A percentile compares a stretch with the other conserved stretches of the same genome.
These are phyloP conservation scores for Amaranthus cruentus DNA, from an alignment of 148 eudicot genomes.

Conservation along the genomic window DNA sequence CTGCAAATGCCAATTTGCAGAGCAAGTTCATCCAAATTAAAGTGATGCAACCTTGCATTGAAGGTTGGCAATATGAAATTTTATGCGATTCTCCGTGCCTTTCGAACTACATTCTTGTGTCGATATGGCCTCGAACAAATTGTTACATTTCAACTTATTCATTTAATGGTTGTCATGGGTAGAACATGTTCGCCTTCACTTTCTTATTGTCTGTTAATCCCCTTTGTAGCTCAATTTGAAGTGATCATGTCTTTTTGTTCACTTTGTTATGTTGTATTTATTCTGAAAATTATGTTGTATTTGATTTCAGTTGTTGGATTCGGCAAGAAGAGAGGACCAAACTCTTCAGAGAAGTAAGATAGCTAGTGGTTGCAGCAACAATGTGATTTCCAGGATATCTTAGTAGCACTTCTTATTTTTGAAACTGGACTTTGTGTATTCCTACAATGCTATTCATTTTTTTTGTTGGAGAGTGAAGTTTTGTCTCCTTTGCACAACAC, in stretches of 20 bases:
- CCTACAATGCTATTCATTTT: background rate
- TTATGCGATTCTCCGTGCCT: slow-evolving; percentile 16
- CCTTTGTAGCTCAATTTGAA: too few relatives aligned
- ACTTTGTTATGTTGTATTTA: background rate
- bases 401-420: too few relatives aligned
- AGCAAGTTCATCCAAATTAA: slow-evolving; percentile 10
- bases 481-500: background rate
- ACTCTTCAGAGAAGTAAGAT: slow-evolving; percentile 68
- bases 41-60: slow-evolving; percentile 21
- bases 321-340: slow-evolving; percentile 77
- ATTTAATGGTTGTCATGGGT: too few relatives aligned
- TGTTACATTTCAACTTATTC: background rate
- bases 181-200: too few relatives aligned
- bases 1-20: slow-evolving; percentile 14
- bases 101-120: slow-evolving; percentile 3
- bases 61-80: slow-evolving; percentile 17
- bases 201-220: too few relatives aligned
- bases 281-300: background rate
- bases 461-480: background rate
- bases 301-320: slow-evolving; percentile 52
- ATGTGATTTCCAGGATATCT: background rate
- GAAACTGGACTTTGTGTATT: background rate
- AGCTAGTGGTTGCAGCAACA: background rate
- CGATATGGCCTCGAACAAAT: slow-evolving; percentile 12
- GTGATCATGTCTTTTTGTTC: background rate